Evolutionary conservation across 2,329 filamentous ascomycete species (phyloP), one percentile per base, ranked within the genome.

Genomic region (Talaromyces sp.): DNA sequence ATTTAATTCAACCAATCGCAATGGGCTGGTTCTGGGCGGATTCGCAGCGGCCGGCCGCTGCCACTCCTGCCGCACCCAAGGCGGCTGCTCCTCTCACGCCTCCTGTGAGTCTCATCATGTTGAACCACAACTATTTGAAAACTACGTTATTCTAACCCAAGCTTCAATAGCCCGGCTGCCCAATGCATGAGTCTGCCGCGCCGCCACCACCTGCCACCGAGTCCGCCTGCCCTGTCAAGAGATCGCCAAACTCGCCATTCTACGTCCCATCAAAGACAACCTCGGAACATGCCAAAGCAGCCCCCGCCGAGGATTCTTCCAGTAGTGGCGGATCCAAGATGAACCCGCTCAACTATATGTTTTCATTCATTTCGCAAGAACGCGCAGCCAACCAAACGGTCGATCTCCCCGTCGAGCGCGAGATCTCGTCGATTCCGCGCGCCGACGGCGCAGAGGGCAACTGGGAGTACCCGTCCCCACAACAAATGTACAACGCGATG

Each of bases 401-500:
- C 27, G 80, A 82, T 26, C 85, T 99, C 0, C 90, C 93, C 0
- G 89, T 93, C 1, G 84, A 87, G 7, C 89, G 95, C 67, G 92
- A 97, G 75, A 79, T 84, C 31, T 96, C 91, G 0, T 92, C 93
- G 0, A 99, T 99, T 67, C 95, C 95, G n/a, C 89, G 89, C 67
- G 91, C 90, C 69, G 86, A 89, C 68, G 56, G 51, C 31, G 62
- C 66, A 2, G 83, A 87, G 57, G 85, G 87, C 53, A 96, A 90
- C 70, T 99, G 95, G 95, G 95, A 98, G 76, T 99, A 99, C 73
- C 95, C 95, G 0, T 97, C 92, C 0, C 93, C 95, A 0, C 95
- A 99, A 79, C 95, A 99, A 77, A 99, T 99, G 95, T 99, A 98
- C 82, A 98, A 99, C 71, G 95, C 95, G 8, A 89, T 99, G 78